These are phyloP conservation scores for Atkinsonella hypoxylon DNA, from an alignment of 2,329 filamentous ascomycete genomes.

Conservation along the genomic window DNA sequence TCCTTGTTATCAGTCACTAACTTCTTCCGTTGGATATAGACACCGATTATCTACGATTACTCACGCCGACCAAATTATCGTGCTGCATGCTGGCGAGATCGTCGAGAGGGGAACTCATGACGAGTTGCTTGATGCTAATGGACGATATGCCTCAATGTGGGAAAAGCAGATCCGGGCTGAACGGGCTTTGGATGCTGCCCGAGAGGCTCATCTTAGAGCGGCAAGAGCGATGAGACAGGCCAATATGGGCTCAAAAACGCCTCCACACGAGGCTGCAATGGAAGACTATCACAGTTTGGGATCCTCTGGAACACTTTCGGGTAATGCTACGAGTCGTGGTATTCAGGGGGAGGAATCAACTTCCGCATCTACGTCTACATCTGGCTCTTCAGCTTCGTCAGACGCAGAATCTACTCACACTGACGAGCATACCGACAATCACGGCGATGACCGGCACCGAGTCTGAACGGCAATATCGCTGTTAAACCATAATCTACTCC, in stretches of 20 bases:
- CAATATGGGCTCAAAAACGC: conserved; percentile 30
- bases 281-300: conserved; percentile 34
- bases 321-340: conserved; percentile 21
- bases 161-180: conserved; percentile 75
- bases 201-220: conserved; percentile 24
- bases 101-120: conserved; percentile 69
- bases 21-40: conserved; percentile 20
- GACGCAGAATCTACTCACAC: conserved; percentile 26
- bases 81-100: conserved; percentile 65
- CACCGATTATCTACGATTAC: conserved; percentile 80
- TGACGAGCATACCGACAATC: conserved; percentile 5
- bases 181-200: conserved; percentile 36
- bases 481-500: too few relatives aligned
- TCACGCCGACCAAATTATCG: conserved; percentile 73
- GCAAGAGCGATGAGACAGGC: conserved; percentile 32
- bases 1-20: conserved; percentile 10
- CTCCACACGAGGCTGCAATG: conserved; percentile 25
- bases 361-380: conserved; percentile 13
- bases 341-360: conserved; percentile 21
- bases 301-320: conserved; percentile 30
- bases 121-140: conserved; percentile 56
- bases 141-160: conserved; percentile 79
- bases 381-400: conserved; percentile 19
- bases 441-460: neutral
- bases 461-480: neutral